Percentiles rank a stretch among this genome's conserved stretches.
These are phyloP conservation scores for Borealophlyctis nickersoniae DNA, from an alignment of 192 early-diverging fungal genomes.

Conservation along the genomic window DNA sequence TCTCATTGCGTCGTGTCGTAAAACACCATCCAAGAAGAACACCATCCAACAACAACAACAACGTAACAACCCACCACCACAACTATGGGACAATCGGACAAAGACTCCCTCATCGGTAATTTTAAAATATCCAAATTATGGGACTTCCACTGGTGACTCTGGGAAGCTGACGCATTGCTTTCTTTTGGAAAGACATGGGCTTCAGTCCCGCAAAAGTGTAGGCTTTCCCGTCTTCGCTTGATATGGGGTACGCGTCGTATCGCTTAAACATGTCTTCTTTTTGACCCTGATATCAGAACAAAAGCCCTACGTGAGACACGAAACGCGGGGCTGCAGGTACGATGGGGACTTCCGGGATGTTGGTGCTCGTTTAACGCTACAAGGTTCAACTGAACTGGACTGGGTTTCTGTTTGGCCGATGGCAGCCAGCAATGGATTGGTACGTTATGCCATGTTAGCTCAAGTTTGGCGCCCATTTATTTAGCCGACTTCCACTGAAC, in stretches of 20 bases:
- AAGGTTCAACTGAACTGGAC: not conserved
- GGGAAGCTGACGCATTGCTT: constrained; percentile 48
- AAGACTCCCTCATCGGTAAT: constrained; percentile 24
- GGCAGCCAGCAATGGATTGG: constrained; percentile 78
- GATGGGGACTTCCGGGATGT: constrained; percentile 28
- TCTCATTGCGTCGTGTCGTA: too few species aligned
- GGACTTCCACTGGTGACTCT: not conserved
- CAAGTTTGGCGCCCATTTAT: not conserved
- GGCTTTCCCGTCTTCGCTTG: constrained; percentile 4
- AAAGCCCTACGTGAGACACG: constrained; percentile 69
- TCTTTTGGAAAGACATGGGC: constrained; percentile 61
- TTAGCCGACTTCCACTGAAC: too few species aligned
- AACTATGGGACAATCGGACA: constrained; percentile 16
- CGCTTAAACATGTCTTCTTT: not conserved
- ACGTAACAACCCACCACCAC: not conserved
- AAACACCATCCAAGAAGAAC: too few species aligned
- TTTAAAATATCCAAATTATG: not conserved
- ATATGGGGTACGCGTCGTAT: not conserved
- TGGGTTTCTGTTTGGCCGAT: not conserved
- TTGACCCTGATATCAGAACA: constrained; percentile 18
- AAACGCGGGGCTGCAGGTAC: constrained; percentile 66
- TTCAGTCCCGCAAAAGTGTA: constrained; percentile 65
- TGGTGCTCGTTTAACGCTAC: not conserved
- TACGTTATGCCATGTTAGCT: constrained; percentile 23
- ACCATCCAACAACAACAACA: not conserved